These are phyloP conservation scores for Saturnispora quitensis DNA, from an alignment of 805 yeast species.

Conservation along the genomic window DNA sequence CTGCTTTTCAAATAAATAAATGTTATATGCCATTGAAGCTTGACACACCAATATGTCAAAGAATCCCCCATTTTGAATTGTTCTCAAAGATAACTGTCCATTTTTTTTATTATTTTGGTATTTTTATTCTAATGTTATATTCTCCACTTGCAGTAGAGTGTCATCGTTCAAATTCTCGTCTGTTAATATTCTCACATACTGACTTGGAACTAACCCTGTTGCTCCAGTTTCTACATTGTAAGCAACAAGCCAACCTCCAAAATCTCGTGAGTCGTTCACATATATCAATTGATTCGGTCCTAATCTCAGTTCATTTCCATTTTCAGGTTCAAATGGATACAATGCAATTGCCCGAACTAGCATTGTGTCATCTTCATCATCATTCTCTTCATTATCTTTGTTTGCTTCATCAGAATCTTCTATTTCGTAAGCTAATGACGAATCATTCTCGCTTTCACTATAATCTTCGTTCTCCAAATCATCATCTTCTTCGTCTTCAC, in stretches of 20 bases:
- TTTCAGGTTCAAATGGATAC: constrained; percentile 86
- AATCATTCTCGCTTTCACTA: constrained; percentile 10
- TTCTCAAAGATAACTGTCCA: neutral
- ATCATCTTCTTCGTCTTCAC: neutral
- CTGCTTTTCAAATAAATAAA: neutral
- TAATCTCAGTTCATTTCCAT: constrained; percentile 80
- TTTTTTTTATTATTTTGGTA: neutral
- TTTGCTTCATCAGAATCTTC: constrained; percentile 1
- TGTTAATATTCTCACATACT: constrained; percentile 55
- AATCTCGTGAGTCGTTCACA: constrained; percentile 49
- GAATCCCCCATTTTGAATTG: neutral
- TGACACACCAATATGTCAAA: neutral
- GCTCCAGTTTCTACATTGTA: constrained; percentile 65
- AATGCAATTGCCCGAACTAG: constrained; percentile 61
- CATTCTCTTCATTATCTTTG: constrained; percentile 15
- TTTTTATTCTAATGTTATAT: constrained; percentile 6
- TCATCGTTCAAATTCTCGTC: constrained; percentile 19
- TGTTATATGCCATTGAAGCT: neutral
- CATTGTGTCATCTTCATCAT: constrained; percentile 10
- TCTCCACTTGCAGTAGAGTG: constrained; percentile 21
- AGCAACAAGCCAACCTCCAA: constrained; percentile 88
- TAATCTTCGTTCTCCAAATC: constrained; percentile 4
- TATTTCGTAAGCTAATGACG: neutral
- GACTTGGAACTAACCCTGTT: constrained; percentile 93
- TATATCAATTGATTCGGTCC: constrained; percentile 75